Evolutionary conservation across 1,284 basidiomycete species (phyloP).

Genomic region (Singerocomus inundabilis): DNA sequence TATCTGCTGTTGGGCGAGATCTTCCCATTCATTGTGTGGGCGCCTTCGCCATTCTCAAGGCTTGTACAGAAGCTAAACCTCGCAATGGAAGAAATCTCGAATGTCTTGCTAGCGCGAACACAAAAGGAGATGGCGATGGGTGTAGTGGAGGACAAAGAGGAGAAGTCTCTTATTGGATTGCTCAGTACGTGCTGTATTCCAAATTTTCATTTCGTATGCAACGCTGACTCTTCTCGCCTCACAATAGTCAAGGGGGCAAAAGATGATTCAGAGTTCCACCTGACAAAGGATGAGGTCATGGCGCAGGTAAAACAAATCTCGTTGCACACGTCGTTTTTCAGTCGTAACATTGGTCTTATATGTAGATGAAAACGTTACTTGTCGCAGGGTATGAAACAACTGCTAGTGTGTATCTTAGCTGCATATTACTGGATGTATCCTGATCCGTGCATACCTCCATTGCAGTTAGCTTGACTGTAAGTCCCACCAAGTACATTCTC

Average conservation of each 20-base stretch:
- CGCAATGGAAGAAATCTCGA: slow-evolving; percentile 45
- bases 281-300: slow-evolving; percentile 66
- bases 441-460: not conserved
- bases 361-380: slow-evolving; percentile 37
- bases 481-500: not conserved
- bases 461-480: slow-evolving; percentile 27
- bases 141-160: slow-evolving; percentile 31
- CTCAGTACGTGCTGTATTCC: slow-evolving; percentile 7
- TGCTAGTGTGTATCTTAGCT: slow-evolving; percentile 32
- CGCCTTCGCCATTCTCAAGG: slow-evolving; percentile 42
- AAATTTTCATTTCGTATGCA: not conserved
- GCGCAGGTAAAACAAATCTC: slow-evolving; percentile 42
- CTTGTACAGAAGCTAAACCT: slow-evolving; percentile 37
- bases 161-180: slow-evolving; percentile 47
- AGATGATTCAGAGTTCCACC: slow-evolving; percentile 38
- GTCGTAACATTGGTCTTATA: not conserved
- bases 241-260: slow-evolving; percentile 36
- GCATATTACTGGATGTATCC: not conserved
- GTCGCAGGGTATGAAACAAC: slow-evolving; percentile 43
- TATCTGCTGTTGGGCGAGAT: slow-evolving; percentile 41
- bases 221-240: not conserved
- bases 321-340: not conserved
- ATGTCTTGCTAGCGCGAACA: slow-evolving; percentile 44
- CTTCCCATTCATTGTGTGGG: slow-evolving; percentile 41
- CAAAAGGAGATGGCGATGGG: slow-evolving; percentile 39